Evolutionary conservation across 768 basidiomycete genomes (phyloP).

Genomic region (Suillus paluster): DNA sequence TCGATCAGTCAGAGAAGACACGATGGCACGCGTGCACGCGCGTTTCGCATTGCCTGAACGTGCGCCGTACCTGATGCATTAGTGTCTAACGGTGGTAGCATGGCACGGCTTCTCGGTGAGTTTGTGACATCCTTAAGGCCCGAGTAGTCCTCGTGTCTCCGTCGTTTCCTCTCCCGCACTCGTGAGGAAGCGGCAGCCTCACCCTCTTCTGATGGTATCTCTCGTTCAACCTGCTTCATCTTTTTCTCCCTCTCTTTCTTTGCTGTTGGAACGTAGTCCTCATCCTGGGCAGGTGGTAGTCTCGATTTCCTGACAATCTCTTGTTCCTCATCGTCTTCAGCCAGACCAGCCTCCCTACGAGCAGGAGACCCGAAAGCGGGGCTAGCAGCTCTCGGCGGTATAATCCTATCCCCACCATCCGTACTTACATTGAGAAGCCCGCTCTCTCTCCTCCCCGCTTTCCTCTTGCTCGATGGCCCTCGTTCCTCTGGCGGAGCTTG

Average conservation of each 20-base stretch:
- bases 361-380: conserved; percentile 70
- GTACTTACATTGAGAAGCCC: conserved; percentile 56
- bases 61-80: conserved; percentile 38
- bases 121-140: conserved; percentile 69
- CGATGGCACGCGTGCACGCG: not conserved
- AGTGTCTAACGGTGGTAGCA: conserved; percentile 42
- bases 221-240: conserved; percentile 23
- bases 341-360: conserved; percentile 57
- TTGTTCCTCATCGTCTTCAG: conserved; percentile 61
- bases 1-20: conserved; percentile 18
- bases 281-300: conserved; percentile 20
- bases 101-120: conserved; percentile 46
- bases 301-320: conserved; percentile 31
- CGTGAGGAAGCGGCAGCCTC: conserved; percentile 27
- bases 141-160: conserved; percentile 40
- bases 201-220: conserved; percentile 24
- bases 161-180: conserved; percentile 45
- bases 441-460: conserved; percentile 42
- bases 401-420: conserved; percentile 38
- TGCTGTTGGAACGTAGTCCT: conserved; percentile 22
- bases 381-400: conserved; percentile 61
- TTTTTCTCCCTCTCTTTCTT: conserved; percentile 51
- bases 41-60: not conserved
- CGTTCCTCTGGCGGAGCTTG: conserved; percentile 39
- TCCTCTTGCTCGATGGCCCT: conserved; percentile 35